Evolutionary conservation across 1,284 basidiomycete genomes (phyloP).

Genomic region (Marasmius sp.): DNA sequence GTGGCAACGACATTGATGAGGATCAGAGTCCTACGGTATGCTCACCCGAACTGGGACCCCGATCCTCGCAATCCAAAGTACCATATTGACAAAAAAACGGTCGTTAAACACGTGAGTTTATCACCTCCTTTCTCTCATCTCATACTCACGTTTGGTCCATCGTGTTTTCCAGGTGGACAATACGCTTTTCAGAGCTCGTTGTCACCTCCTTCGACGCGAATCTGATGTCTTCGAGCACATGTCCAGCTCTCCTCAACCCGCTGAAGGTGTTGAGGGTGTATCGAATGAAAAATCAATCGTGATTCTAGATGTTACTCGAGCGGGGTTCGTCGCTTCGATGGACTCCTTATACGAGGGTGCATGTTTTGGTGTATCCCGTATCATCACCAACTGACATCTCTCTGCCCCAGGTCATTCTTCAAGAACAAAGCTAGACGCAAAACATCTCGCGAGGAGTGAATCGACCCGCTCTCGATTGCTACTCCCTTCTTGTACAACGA

Average conservation of each 20-base stretch:
- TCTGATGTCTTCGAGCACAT: constrained; percentile 33
- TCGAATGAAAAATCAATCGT: constrained; percentile 30
- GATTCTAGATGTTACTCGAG: constrained; percentile 23
- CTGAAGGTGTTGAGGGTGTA: constrained; percentile 17
- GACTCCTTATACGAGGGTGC: constrained; percentile 36
- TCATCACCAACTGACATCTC: not conserved
- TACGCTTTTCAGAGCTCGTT: constrained; percentile 35
- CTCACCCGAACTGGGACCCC: no score
- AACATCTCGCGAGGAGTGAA: constrained; percentile 29
- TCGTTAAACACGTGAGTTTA: constrained; percentile 19
- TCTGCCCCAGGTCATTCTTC: not conserved
- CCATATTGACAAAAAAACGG: constrained; percentile 20
- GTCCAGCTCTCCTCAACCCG: constrained; percentile 21
- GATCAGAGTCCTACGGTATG: no score
- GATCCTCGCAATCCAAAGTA: constrained; percentile 9
- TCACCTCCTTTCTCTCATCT: not conserved
- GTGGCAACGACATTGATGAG: no score
- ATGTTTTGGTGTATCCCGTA: not conserved
- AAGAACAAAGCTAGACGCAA: constrained; percentile 28
- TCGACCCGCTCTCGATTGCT: constrained; percentile 35
- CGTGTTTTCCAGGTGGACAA: constrained; percentile 29
- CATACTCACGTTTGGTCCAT: not conserved
- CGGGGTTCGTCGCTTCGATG: constrained; percentile 33
- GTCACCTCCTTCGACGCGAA: constrained; percentile 32
- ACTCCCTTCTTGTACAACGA: constrained; percentile 29